Percentiles rank a stretch among this genome's conserved stretches.
Evolutionary conservation across 2,329 filamentous ascomycete species (phyloP).

Genomic region (Nemania bipapillata): DNA sequence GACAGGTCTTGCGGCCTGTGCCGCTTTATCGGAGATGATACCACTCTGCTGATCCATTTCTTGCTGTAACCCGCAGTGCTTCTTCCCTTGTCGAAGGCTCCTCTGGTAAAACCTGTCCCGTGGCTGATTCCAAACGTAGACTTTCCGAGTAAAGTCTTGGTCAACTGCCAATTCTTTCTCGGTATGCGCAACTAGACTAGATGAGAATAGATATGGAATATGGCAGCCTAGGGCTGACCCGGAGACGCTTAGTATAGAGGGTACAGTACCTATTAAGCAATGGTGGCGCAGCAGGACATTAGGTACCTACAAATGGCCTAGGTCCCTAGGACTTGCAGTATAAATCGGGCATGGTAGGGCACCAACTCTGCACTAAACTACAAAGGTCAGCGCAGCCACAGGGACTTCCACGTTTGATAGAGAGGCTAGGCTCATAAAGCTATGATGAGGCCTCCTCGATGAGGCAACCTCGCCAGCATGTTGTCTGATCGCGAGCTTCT

Average conservation of each 20-base stretch:
- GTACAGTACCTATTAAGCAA: not conserved
- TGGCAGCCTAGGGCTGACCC: conserved; percentile 33
- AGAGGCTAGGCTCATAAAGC: not conserved
- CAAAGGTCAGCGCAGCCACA: conserved; percentile 4
- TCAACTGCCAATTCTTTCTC: not conserved
- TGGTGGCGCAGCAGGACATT: conserved; percentile 28
- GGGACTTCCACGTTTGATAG: not conserved
- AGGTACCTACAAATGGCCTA: too few relatives aligned
- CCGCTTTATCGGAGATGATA: conserved; percentile 29
- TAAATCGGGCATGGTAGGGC: too few relatives aligned
- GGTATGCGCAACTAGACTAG: not conserved
- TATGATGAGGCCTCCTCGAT: conserved; percentile 12
- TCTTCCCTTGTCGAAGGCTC: not conserved
- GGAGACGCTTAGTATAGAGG: not conserved
- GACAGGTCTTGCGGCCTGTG: conserved; percentile 13
- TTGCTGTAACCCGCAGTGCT: not conserved
- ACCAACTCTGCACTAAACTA: not conserved
- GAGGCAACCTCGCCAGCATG: not conserved
- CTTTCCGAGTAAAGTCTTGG: not conserved
- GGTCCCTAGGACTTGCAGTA: too few relatives aligned
- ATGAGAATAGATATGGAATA: conserved; percentile 17
- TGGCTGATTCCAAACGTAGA: not conserved
- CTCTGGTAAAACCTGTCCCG: not conserved
- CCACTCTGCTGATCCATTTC: conserved; percentile 27
- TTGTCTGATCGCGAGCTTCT: not conserved